phyloP scores from a whole-genome alignment of 305 asterid genomes.

The Rubia peregrina region DNA sequence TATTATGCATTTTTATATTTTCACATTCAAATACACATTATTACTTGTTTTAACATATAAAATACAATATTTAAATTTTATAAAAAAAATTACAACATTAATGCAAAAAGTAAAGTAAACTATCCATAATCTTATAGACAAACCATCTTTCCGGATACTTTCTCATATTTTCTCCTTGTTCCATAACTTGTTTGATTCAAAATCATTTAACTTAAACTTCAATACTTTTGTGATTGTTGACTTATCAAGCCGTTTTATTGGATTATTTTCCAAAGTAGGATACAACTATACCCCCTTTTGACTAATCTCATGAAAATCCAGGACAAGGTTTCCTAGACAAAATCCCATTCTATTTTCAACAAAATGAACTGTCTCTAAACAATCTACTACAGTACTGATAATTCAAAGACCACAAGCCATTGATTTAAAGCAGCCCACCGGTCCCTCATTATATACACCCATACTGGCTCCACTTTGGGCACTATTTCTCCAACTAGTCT shows the following conservation, averaged over 20 bases:
- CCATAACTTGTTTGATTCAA: too few relatives aligned
- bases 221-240: neutral
- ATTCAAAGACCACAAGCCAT: neutral
- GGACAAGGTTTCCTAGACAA: conserved; percentile 7
- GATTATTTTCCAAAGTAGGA: neutral
- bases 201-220: too few relatives aligned
- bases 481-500: conserved; percentile 10
- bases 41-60: too few relatives aligned
- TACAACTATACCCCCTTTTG: neutral
- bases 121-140: too few relatives aligned
- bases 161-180: too few relatives aligned
- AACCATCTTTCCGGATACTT: too few relatives aligned
- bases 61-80: too few relatives aligned
- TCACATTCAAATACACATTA: too few relatives aligned
- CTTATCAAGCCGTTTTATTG: neutral
- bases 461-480: neutral
- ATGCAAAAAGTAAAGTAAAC: too few relatives aligned
- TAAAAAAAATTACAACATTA: too few relatives aligned
- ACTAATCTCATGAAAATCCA: neutral
- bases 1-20: too few relatives aligned
- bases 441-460: neutral
- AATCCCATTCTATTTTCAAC: conserved; percentile 11
- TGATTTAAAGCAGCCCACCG: neutral
- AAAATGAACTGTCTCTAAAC: neutral
- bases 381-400: neutral